A percentile compares a stretch with the other conserved stretches of the same genome.
These are phyloP conservation scores for Aureobasidium sp. DNA, from an alignment of 2,329 filamentous ascomycete species.

Conservation along the genomic window DNA sequence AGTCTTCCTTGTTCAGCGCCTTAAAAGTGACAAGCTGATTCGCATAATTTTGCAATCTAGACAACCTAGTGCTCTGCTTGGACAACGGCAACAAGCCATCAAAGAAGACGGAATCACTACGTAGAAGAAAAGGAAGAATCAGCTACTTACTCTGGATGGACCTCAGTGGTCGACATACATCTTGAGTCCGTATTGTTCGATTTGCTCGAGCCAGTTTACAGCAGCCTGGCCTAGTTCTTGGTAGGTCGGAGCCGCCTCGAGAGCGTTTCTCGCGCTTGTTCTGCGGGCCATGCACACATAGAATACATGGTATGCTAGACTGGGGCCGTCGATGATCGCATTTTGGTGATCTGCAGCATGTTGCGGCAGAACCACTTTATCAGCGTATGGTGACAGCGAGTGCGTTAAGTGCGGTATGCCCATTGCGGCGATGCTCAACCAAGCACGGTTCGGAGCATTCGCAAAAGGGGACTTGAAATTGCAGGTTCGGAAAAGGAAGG, in stretches of 20 bases:
- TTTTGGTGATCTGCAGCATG: slow-evolving; percentile 15
- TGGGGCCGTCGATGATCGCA: slow-evolving; percentile 68
- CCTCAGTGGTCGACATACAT: slow-evolving; percentile 44
- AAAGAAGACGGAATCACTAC: slow-evolving; percentile 67
- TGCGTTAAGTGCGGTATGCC: slow-evolving; percentile 18
- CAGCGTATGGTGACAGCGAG: slow-evolving; percentile 14
- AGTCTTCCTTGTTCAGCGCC: slow-evolving; percentile 22
- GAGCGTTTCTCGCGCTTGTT: slow-evolving; percentile 36
- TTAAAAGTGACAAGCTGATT: slow-evolving; percentile 48
- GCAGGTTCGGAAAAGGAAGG: background rate
- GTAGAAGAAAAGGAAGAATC: background rate
- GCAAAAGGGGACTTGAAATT: background rate
- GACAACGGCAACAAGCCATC: slow-evolving; percentile 68
- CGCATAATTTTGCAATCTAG: slow-evolving; percentile 54
- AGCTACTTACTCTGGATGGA: slow-evolving; percentile 18
- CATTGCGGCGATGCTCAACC: slow-evolving; percentile 1
- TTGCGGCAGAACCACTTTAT: slow-evolving; percentile 7
- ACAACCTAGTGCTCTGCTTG: slow-evolving; percentile 57
- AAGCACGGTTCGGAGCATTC: background rate
- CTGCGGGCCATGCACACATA: slow-evolving; percentile 45
- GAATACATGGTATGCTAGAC: slow-evolving; percentile 67
- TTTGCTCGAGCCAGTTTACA: slow-evolving; percentile 54
- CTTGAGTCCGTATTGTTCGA: slow-evolving; percentile 49
- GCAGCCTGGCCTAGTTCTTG: slow-evolving; percentile 53
- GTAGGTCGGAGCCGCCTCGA: slow-evolving; percentile 55